Percentiles rank a stretch among this genome's conserved stretches.
Conservation (phyloP, 176 grass and related monocot genomes). For the Metroxylon sagu region DNA sequence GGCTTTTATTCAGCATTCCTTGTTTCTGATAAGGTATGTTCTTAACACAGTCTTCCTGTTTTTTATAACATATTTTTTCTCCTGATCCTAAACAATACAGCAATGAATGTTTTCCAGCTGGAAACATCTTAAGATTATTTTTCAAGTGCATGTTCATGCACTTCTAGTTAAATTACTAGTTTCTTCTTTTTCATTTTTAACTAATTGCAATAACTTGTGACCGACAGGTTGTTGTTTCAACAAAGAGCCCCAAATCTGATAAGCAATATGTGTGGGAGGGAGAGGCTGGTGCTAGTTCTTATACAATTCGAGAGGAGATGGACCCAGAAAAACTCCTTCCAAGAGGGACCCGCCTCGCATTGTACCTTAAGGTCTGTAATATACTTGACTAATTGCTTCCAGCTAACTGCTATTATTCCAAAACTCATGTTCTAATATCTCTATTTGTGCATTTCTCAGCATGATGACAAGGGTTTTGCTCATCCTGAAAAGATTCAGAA, state of each 20-base stretch:
- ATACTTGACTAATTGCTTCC: conserved; percentile 6
- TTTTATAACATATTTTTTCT: background rate
- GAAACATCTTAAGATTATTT: too few relatives aligned
- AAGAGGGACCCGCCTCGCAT: conserved; percentile 77
- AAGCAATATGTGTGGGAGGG: conserved; percentile 98
- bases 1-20: conserved; percentile 96
- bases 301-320: conserved; percentile 66
- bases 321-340: conserved; percentile 76
- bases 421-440: too few relatives aligned
- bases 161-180: too few relatives aligned
- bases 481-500: conserved; percentile 94
- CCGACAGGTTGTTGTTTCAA: conserved; percentile 70
- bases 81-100: too few relatives aligned
- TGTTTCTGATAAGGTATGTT: conserved; percentile 85
- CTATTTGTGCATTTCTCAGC: conserved; percentile 21
- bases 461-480: conserved; percentile 83
- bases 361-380: conserved; percentile 74
- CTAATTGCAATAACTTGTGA: background rate
- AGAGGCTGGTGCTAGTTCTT: conserved; percentile 71
- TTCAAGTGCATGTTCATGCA: too few relatives aligned
- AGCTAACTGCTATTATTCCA: too few relatives aligned
- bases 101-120: too few relatives aligned
- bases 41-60: background rate
- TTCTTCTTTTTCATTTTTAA: too few relatives aligned
- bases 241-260: conserved; percentile 92